phyloP scores from a whole-genome alignment of 2,329 filamentous ascomycete genomes.

The Diaporthe vexans region DNA sequence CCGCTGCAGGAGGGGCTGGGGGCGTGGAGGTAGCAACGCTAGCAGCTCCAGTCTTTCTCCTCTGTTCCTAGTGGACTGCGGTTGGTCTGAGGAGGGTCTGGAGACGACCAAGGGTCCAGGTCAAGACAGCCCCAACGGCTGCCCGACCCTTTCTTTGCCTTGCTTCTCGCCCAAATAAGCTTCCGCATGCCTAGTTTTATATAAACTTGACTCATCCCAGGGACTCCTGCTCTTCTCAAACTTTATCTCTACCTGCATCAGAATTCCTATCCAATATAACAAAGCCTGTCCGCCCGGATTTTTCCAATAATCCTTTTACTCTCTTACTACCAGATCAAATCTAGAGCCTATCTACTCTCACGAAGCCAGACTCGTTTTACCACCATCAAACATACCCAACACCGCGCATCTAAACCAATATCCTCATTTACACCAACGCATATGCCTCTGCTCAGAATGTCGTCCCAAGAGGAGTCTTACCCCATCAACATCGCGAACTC shows the following conservation, averaged over 20 bases:
- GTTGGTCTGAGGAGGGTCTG: slow-evolving; percentile 27
- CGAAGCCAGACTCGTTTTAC: not conserved
- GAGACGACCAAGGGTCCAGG: slow-evolving; percentile 30
- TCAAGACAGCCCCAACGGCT: slow-evolving; percentile 17
- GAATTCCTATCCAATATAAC: not conserved
- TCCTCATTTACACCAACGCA: slow-evolving; percentile 10
- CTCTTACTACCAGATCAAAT: not conserved
- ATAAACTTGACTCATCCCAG: slow-evolving; percentile 34
- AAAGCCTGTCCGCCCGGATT: not conserved
- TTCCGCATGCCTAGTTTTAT: slow-evolving; percentile 37
- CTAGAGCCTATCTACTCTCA: not conserved
- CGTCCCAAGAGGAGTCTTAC: slow-evolving; percentile 44
- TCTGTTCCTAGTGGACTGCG: slow-evolving; percentile 14
- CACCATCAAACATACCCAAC: not conserved
- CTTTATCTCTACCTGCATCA: slow-evolving; percentile 6
- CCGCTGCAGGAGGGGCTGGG: slow-evolving; percentile 41
- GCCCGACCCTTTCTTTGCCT: slow-evolving; percentile 9
- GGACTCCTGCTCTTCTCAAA: not conserved
- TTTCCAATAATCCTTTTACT: not conserved
- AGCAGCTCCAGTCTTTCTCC: slow-evolving; percentile 25
- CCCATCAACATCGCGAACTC: slow-evolving; percentile 44
- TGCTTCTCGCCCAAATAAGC: slow-evolving; percentile 31
- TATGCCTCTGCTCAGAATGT: slow-evolving; percentile 44
- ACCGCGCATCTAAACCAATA: not conserved
- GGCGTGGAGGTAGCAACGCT: slow-evolving; percentile 41